Evolutionary conservation across 495 filamentous ascomycete species (phyloP).

Genomic region (Penicillium malachiteum): DNA sequence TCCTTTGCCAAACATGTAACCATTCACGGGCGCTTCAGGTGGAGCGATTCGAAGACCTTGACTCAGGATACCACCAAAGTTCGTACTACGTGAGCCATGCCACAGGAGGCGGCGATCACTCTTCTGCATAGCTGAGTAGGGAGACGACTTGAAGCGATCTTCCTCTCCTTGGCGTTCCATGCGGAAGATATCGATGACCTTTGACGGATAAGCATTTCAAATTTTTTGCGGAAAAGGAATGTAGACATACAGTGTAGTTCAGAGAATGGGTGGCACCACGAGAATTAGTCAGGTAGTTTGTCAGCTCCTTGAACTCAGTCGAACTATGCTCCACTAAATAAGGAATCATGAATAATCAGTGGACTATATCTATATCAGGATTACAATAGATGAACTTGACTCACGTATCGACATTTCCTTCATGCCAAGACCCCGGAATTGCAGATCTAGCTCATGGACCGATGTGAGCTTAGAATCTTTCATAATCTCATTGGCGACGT

Average conservation of each 20-base stretch:
- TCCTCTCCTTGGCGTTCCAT: constrained; percentile 74
- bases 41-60: constrained; percentile 87
- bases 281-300: constrained; percentile 64
- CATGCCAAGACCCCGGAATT: constrained; percentile 68
- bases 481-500: constrained; percentile 75
- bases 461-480: constrained; percentile 54
- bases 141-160: constrained; percentile 61
- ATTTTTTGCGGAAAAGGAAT: neutral
- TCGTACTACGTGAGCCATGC: constrained; percentile 76
- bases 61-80: constrained; percentile 79
- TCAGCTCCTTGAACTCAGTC: constrained; percentile 62
- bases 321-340: constrained; percentile 50
- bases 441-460: constrained; percentile 65
- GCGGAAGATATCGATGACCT: constrained; percentile 77
- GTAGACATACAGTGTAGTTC: constrained; percentile 41
- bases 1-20: constrained; percentile 87
- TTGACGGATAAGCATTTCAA: neutral
- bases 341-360: neutral
- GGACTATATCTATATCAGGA: too few relatives aligned
- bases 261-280: constrained; percentile 59
- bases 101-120: constrained; percentile 73
- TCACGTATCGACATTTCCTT: constrained; percentile 67
- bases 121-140: constrained; percentile 43
- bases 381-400: constrained; percentile 2
- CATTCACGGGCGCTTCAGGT: constrained; percentile 73